Evolutionary conservation across 2,329 filamentous ascomycete genomes (phyloP).

Genomic region (Aureobasidium uvarum): DNA sequence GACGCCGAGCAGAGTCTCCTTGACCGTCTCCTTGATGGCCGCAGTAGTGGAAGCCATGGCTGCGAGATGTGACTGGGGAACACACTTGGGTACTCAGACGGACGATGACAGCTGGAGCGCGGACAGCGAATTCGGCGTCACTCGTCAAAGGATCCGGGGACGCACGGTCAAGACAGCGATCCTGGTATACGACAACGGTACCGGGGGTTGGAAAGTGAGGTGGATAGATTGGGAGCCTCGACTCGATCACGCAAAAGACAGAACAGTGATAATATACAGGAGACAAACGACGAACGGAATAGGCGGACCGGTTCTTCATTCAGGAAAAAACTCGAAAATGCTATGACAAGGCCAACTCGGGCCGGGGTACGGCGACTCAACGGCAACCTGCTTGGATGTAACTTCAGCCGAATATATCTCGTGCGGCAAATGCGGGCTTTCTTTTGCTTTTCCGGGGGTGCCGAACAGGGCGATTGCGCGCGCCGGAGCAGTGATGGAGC

Average conservation of each 20-base stretch:
- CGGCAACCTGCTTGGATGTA: background rate
- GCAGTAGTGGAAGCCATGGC: constrained; percentile 35
- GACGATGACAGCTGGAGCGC: constrained; percentile 20
- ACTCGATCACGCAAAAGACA: background rate
- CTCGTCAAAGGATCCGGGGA: constrained; percentile 12
- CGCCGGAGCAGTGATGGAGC: background rate
- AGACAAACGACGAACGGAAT: background rate
- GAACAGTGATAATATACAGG: background rate
- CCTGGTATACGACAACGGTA: constrained; percentile 5
- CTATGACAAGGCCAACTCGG: constrained; percentile 8
- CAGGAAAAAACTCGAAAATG: constrained; percentile 7
- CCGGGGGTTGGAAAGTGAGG: background rate
- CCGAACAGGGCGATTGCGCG: background rate
- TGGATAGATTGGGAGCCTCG: constrained; percentile 3
- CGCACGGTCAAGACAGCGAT: constrained; percentile 16
- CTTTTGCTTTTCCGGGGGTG: constrained; percentile 11
- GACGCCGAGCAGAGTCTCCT: constrained; percentile 63
- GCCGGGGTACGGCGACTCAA: constrained; percentile 14
- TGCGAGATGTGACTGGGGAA: background rate
- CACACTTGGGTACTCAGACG: background rate
- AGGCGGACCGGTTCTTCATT: background rate
- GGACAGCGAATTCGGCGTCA: constrained; percentile 23
- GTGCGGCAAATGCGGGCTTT: constrained; percentile 5
- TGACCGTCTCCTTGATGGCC: constrained; percentile 67
- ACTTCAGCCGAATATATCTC: constrained; percentile 18